A percentile compares a stretch with the other conserved stretches of the same genome.
phyloP scores from a whole-genome alignment of 495 filamentous ascomycete genomes.

The Copromyces sp. region DNA sequence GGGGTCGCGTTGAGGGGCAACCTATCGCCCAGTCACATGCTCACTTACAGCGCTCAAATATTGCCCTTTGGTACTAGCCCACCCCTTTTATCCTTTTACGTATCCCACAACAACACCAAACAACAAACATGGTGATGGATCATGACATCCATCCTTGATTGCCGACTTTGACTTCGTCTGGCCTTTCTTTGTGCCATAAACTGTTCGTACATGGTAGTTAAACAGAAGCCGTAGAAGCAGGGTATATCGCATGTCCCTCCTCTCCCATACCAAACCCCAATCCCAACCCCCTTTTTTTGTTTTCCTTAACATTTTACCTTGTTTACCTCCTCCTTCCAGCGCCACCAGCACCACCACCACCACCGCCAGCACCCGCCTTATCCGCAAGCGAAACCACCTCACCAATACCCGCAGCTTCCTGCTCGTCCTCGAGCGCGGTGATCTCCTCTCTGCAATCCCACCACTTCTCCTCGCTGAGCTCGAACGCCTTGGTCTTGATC shows the following conservation, averaged over 20 bases:
- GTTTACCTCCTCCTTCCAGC: slow-evolving; percentile 22
- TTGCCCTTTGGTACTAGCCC: background rate
- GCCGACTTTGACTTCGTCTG: background rate
- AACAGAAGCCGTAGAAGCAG: background rate
- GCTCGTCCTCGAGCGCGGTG: slow-evolving; percentile 84
- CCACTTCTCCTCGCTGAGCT: slow-evolving; percentile 89
- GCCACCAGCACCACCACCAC: slow-evolving; percentile 36
- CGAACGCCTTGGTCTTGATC: slow-evolving; percentile 79
- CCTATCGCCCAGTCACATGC: background rate
- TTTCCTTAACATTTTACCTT: background rate
- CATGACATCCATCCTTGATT: background rate
- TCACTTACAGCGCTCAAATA: background rate
- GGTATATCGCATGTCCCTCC: background rate
- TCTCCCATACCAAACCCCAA: background rate
- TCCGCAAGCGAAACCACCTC: slow-evolving; percentile 87
- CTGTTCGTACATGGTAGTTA: background rate
- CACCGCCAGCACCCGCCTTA: slow-evolving; percentile 43
- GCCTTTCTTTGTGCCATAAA: background rate
- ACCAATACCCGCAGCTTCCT: slow-evolving; percentile 89
- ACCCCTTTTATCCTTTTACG: background rate
- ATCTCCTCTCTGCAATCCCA: slow-evolving; percentile 98
- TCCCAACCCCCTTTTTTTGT: background rate
- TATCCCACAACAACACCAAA: background rate
- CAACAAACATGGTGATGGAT: background rate
- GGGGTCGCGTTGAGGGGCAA: background rate